phyloP scores from a whole-genome alignment of 139 green algal species.

The Closterium sp. region DNA sequence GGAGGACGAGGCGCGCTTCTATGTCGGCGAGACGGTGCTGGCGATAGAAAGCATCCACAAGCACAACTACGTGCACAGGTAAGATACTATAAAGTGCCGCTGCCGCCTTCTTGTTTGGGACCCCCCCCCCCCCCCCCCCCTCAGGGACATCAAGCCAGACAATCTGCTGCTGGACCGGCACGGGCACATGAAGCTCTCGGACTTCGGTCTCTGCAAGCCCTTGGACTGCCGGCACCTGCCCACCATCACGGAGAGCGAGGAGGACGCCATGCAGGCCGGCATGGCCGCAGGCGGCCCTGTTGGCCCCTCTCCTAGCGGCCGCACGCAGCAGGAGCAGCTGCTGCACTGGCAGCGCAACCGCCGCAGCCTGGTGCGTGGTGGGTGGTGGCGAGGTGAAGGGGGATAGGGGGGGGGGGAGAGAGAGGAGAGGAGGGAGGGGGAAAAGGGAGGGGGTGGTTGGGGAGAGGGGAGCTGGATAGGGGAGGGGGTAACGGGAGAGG shows the following conservation, averaged over 20 bases:
- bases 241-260: conserved; percentile 23
- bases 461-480: too few relatives aligned
- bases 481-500: too few relatives aligned
- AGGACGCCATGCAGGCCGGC: conserved; percentile 23
- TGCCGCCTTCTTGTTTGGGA: too few relatives aligned
- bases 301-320: background rate
- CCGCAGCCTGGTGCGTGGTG: conserved; percentile 28
- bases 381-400: too few relatives aligned
- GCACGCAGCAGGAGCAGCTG: conserved; percentile 45
- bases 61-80: too few relatives aligned
- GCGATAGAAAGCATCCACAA: too few relatives aligned
- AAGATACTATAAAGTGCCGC: too few relatives aligned
- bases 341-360: conserved; percentile 48
- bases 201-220: conserved; percentile 98
- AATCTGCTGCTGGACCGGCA: conserved; percentile 87
- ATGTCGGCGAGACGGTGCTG: too few relatives aligned
- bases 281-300: conserved; percentile 2
- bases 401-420: too few relatives aligned
- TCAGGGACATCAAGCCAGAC: conserved; percentile 95
- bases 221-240: conserved; percentile 64
- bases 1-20: too few relatives aligned
- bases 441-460: too few relatives aligned
- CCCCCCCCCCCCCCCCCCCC: background rate
- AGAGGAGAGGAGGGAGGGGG: background rate
- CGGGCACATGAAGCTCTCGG: conserved; percentile 94